phyloP scores from a whole-genome alignment of 2,329 filamentous ascomycete genomes.

The Seiridium cupressi region DNA sequence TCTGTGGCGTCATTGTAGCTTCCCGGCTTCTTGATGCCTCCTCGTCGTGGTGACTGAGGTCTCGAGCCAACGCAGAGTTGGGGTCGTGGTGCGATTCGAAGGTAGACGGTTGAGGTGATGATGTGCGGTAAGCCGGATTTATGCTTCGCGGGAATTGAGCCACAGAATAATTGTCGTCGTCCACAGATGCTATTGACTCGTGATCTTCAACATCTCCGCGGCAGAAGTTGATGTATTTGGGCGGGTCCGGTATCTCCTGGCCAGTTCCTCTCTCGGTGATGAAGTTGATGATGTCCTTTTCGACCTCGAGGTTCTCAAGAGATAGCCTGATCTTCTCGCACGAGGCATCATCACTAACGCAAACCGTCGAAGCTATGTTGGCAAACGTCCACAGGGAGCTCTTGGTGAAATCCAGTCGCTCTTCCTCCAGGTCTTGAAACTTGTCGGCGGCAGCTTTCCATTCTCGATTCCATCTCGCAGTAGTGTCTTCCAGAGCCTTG shows the following conservation, averaged over 20 bases:
- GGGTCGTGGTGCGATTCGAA: constrained; percentile 92
- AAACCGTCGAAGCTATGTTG: constrained; percentile 95
- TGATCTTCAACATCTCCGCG: constrained; percentile 81
- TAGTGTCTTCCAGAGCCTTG: constrained; percentile 92
- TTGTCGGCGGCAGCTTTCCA: constrained; percentile 99
- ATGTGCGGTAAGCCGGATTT: constrained; percentile 93
- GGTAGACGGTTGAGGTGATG: constrained; percentile 90
- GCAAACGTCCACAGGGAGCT: constrained; percentile 98
- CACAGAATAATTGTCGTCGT: constrained; percentile 88
- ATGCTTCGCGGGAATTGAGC: constrained; percentile 94
- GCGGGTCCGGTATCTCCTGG: constrained; percentile 94
- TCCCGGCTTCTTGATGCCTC: constrained; percentile 47
- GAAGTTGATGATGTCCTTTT: constrained; percentile 88
- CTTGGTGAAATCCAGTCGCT: constrained; percentile 94
- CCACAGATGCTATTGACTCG: constrained; percentile 72
- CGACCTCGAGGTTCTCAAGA: constrained; percentile 92
- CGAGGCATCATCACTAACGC: constrained; percentile 93
- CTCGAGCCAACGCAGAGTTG: constrained; percentile 67
- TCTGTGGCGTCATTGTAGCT: constrained; percentile 37
- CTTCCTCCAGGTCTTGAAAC: constrained; percentile 98
- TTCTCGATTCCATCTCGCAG: constrained; percentile 92
- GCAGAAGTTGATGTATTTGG: constrained; percentile 98
- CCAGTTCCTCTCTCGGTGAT: constrained; percentile 88
- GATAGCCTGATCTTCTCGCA: constrained; percentile 95
- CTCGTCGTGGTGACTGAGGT: constrained; percentile 60